A percentile compares a stretch with the other conserved stretches of the same genome.
Evolutionary conservation across 805 yeast genomes (phyloP).

Genomic region (Wickerhamomyces bovis): DNA sequence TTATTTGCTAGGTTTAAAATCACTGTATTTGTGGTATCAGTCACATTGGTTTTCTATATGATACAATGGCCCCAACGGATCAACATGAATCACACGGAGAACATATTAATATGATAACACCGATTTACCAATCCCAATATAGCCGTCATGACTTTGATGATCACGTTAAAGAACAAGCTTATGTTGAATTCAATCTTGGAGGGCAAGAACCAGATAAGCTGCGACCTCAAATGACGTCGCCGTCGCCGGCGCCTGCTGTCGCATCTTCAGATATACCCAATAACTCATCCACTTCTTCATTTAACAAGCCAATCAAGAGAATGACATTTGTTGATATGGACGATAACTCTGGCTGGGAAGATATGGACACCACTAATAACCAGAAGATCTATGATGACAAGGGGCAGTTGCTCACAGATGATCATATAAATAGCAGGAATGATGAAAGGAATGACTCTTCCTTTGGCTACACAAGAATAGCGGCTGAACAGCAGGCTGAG

Average conservation of each 20-base stretch:
- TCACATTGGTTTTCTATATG: no score
- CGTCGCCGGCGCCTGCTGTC: background rate
- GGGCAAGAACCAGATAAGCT: background rate
- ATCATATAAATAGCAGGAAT: constrained; percentile 11
- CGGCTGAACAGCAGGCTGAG: constrained; percentile 79
- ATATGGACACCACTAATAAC: constrained; percentile 78
- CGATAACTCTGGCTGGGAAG: constrained; percentile 63
- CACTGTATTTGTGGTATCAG: no score
- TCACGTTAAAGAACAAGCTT: background rate
- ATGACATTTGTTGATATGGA: constrained; percentile 23
- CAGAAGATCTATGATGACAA: constrained; percentile 74
- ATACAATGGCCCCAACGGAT: background rate
- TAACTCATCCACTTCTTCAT: background rate
- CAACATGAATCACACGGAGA: background rate
- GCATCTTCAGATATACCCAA: background rate
- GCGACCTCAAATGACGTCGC: background rate
- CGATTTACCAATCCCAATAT: background rate
- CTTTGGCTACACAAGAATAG: constrained; percentile 80
- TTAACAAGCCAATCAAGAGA: background rate
- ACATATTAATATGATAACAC: background rate
- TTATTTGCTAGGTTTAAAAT: background rate
- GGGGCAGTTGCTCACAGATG: constrained; percentile 50
- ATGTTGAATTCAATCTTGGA: background rate
- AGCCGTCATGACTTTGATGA: background rate
- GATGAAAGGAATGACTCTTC: constrained; percentile 15